Conservation (phyloP, 2,329 filamentous ascomycete genomes). For the Juglanconis juglandina region DNA sequence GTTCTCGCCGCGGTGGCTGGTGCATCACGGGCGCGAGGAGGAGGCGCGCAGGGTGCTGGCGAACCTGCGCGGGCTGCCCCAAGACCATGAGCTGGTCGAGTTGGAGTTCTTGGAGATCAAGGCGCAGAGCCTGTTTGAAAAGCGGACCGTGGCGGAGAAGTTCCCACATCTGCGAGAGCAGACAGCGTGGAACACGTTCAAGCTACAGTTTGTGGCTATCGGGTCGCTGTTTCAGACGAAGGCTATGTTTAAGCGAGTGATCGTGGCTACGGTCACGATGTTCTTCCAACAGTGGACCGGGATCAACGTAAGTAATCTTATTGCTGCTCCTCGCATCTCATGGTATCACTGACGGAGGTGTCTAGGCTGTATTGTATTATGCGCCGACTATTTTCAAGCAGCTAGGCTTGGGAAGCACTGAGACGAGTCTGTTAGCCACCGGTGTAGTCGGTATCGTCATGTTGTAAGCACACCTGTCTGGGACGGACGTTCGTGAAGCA, state of each 20-base stretch:
- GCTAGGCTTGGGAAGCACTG: conserved; percentile 54
- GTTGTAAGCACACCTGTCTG: conserved; percentile 37
- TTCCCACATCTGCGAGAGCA: conserved; percentile 63
- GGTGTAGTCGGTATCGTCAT: conserved; percentile 70
- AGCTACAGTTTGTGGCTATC: conserved; percentile 67
- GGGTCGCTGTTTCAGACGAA: conserved; percentile 60
- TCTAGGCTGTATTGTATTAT: conserved; percentile 58
- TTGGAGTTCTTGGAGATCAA: conserved; percentile 83
- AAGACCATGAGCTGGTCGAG: conserved; percentile 65
- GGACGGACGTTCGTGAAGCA: not conserved
- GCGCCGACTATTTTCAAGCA: conserved; percentile 67
- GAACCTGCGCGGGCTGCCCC: conserved; percentile 57
- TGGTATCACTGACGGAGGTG: conserved; percentile 44
- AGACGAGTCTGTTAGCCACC: conserved; percentile 60
- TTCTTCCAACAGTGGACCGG: conserved; percentile 49
- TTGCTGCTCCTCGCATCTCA: conserved; percentile 2
- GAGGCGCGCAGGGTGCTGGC: conserved; percentile 65
- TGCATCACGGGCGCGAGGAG: conserved; percentile 65
- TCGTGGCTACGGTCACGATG: conserved; percentile 62
- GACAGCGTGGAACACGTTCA: conserved; percentile 61
- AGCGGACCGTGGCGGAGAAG: conserved; percentile 62
- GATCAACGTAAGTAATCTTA: conserved; percentile 29
- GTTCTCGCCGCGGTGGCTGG: conserved; percentile 72
- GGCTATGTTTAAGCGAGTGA: conserved; percentile 64
- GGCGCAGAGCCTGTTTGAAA: conserved; percentile 74